Base-by-base conservation (phyloP, 495 filamentous ascomycete genomes). In the Elasticomyces elasticus region DNA sequence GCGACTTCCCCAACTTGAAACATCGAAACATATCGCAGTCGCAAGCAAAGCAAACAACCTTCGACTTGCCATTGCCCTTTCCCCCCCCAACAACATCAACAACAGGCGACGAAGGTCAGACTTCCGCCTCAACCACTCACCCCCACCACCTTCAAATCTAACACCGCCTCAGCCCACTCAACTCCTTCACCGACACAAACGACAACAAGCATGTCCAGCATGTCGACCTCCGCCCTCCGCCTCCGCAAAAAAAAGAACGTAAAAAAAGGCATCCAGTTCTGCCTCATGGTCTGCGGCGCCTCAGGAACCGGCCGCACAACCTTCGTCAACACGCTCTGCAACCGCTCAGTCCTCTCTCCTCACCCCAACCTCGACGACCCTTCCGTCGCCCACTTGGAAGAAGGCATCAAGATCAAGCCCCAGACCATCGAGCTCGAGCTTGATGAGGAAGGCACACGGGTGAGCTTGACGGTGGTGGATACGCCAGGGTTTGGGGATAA, bases 211-310 rank as follows among this genome's bases (percentile, higher is more conserved):
- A 62, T 59, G 55, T 49, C 56, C 23, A 46, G 47, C 20, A 44
- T 45, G 42, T 44, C 11, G 31, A 52, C 42, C 17, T n/a, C 25
- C 28, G 49, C 56, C 43, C 51, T 90, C 70, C 89, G 94, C 84
- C 89, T 95, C 70, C 90, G 92, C 74, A 84, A 89, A 68, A 98
- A 98, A 90, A 98, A 98, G 82, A 96, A 97, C 79, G 91, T 97
- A 74, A 98, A 98, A 85, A 98, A 97, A 84, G 92, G 92, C 62
- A 96, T 98, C 66, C 94, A 97, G 78, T 98, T 98, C 78, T 97
- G 91, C 75, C 69, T 98, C 83, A 98, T 98, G 92, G 92, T 98
- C 62, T 97, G 94, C 70, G 92, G 92, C 74, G 91, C 92, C 66
- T 95, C 90, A 62, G 92, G 92, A 71, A 97, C 92, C 70, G 92